A percentile compares a stretch with the other conserved stretches of the same genome.
phyloP scores from a whole-genome alignment of 2,329 filamentous ascomycete species.

The Curvularia hawaiiensis region DNA sequence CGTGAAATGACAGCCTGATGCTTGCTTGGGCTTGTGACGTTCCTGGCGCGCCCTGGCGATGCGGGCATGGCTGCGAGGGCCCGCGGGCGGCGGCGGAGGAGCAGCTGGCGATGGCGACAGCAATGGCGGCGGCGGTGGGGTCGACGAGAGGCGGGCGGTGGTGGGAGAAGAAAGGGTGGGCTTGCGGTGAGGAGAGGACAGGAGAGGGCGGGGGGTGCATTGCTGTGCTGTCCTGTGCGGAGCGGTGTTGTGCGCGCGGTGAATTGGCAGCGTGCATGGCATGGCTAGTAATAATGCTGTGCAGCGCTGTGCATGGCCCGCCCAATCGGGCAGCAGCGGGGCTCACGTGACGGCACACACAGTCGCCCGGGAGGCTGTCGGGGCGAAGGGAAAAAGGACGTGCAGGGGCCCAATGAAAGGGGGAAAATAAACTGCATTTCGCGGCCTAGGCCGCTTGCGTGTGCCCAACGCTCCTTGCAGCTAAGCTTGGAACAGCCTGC shows the following conservation, averaged over 20 bases:
- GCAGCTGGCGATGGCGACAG: neutral
- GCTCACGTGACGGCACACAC: slow-evolving; percentile 21
- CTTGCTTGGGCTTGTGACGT: slow-evolving; percentile 21
- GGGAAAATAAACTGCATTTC: slow-evolving; percentile 26
- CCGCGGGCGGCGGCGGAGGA: neutral
- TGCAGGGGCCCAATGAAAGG: slow-evolving; percentile 18
- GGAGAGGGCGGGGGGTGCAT: neutral
- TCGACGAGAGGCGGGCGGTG: neutral
- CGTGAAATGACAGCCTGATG: slow-evolving; percentile 28
- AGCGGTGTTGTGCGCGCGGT: slow-evolving; percentile 13
- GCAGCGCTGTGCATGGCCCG: slow-evolving; percentile 18
- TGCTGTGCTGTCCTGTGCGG: neutral
- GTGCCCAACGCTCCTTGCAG: slow-evolving; percentile 28
- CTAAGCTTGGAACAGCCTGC: slow-evolving; percentile 21
- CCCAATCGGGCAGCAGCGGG: neutral
- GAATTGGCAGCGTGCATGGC: slow-evolving; percentile 6
- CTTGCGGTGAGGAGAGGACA: slow-evolving; percentile 10
- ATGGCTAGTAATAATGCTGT: too few species aligned
- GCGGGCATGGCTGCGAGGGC: neutral
- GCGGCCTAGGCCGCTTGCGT: slow-evolving; percentile 13
- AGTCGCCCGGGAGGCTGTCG: neutral
- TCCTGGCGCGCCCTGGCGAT: slow-evolving; percentile 9
- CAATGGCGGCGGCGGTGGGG: neutral
- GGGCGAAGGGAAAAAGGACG: slow-evolving; percentile 2
- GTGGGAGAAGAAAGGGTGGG: neutral